Evolutionary conservation across 2,329 filamentous ascomycete genomes (phyloP), one percentile per base, ranked within the genome.

Genomic region (Fonsecaea multimorphosa): DNA sequence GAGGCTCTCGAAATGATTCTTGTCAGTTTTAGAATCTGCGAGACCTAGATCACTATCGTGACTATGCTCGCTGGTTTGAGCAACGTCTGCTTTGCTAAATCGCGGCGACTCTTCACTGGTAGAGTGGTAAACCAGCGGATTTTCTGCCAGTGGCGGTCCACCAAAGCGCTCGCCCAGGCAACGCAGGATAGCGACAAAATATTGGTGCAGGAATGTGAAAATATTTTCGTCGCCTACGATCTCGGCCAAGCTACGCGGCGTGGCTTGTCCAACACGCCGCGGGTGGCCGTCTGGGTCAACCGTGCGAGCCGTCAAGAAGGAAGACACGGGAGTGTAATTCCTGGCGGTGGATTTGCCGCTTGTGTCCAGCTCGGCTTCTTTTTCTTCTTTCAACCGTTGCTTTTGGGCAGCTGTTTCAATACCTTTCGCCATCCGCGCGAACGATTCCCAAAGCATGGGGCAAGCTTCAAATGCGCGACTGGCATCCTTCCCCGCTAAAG

Each of bases 171-270:
- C 74, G 9, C 81, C 78, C 27, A 84, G 72, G 65, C 81, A 79
- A 65, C 80, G 79, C 6, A 84, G 72, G n/a, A 84, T 71, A n/a
- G 77, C 78, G 19, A 82, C 80, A 73, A 87, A 87, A 61, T 83
- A 77, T 34, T 80, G 81, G 73, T 87, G 85, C 8, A 87, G 74
- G 68, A 86, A 82, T 11, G 85, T 82, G 70, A 87, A 87, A 69
- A 87, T 84, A 74, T 83, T 81, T 64, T 85, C 84, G 63, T 85
- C 83, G 40, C 85, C 85, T 5, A 86, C 83, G 57, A 87, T 86
- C 72, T 87, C 85, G 14, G 82, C 81, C n/a, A 87, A 75, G 61
- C 83, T 84, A 67, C 85, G 82, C 24, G 84, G 83, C 55, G 82
- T 81, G 71, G 84, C 82, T 62, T 84, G 83, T 55, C 83, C 83